Evolutionary conservation across 2,329 filamentous ascomycete genomes (phyloP).

Genomic region (Claviceps cyperi): DNA sequence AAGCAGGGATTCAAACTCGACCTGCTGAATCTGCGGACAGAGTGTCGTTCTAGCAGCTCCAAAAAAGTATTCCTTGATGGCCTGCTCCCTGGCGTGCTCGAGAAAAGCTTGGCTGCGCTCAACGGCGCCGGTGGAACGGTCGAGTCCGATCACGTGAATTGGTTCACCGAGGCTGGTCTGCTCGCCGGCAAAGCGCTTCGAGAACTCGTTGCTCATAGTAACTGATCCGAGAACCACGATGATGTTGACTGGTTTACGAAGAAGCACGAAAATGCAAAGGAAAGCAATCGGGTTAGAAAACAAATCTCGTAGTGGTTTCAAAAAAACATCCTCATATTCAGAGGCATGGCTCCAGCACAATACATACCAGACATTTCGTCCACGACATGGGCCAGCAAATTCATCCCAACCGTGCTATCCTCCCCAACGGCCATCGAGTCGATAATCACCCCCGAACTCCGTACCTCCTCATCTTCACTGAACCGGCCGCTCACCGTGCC

Average conservation of each 20-base stretch:
- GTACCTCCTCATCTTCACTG: constrained; percentile 58
- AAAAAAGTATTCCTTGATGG: constrained; percentile 90
- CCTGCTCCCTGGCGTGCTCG: constrained; percentile 56
- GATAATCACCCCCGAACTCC: constrained; percentile 65
- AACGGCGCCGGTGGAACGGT: constrained; percentile 75
- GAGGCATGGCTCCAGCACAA: too few relatives aligned
- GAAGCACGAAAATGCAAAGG: neutral
- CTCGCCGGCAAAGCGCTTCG: constrained; percentile 47
- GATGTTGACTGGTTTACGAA: constrained; percentile 47
- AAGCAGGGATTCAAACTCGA: constrained; percentile 60
- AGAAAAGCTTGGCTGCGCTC: constrained; percentile 61
- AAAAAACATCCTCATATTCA: too few relatives aligned
- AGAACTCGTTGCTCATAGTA: constrained; percentile 59
- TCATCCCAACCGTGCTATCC: constrained; percentile 51
- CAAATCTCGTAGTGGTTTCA: too few relatives aligned
- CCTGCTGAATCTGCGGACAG: constrained; percentile 74
- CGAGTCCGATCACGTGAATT: constrained; percentile 62
- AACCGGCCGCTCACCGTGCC: constrained; percentile 64
- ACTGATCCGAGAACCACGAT: constrained; percentile 74
- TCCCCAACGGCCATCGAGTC: constrained; percentile 64
- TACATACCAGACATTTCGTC: constrained; percentile 36
- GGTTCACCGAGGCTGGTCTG: constrained; percentile 47
- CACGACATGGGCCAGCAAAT: constrained; percentile 64
- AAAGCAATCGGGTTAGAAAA: neutral
- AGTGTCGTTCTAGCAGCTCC: constrained; percentile 63